Conservation (phyloP, 75 land plant genomes). For the Pseudotsuga menziesii region DNA sequence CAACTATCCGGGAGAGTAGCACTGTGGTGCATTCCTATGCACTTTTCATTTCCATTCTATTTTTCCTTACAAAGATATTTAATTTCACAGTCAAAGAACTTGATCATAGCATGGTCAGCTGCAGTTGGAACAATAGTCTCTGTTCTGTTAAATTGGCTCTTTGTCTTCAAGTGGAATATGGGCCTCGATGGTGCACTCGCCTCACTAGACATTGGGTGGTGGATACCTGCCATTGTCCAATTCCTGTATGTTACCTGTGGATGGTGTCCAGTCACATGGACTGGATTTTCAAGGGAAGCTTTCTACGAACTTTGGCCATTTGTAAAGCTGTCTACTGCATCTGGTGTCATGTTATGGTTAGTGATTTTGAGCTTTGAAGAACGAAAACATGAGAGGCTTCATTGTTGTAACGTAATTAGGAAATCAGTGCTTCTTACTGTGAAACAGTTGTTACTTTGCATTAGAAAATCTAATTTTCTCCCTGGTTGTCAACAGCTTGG, state of each 20-base stretch:
- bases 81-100: constrained; percentile 16
- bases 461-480: neutral
- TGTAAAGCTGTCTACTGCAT: constrained; percentile 33
- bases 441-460: no score
- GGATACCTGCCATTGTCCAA: constrained; percentile 20
- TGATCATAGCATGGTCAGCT: constrained; percentile 23
- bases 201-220: constrained; percentile 18
- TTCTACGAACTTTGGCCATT: constrained; percentile 22
- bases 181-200: constrained; percentile 30
- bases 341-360: constrained; percentile 37
- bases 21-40: constrained; percentile 5
- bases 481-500: neutral
- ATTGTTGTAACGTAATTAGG: neutral
- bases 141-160: constrained; percentile 20
- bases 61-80: constrained; percentile 2
- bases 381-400: no score
- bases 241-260: constrained; percentile 7
- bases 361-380: no score
- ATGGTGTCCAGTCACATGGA: constrained; percentile 16
- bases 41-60: neutral
- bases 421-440: neutral
- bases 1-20: constrained; percentile 4
- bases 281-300: constrained; percentile 27
- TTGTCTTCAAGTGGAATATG: constrained; percentile 14
- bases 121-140: neutral